Conservation (phyloP, 495 filamentous ascomycete species). For the Parathielavia hyrcaniae region DNA sequence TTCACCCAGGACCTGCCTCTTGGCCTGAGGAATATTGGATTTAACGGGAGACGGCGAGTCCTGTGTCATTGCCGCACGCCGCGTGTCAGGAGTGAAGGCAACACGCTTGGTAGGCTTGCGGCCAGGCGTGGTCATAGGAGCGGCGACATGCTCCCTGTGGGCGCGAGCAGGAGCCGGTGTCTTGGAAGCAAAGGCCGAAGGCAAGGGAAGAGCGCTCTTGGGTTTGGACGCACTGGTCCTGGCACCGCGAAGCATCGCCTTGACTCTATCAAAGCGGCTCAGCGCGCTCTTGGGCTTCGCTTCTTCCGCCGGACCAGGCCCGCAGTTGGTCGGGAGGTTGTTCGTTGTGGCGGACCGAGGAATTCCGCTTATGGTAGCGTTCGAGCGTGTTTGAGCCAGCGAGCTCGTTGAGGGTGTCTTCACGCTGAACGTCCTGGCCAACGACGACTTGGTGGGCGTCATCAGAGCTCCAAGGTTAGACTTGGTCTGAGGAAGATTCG, state of each 20-base stretch:
- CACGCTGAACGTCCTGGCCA: constrained; percentile 59
- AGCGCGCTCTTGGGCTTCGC: constrained; percentile 34
- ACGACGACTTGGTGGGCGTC: constrained; percentile 76
- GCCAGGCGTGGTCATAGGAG: constrained; percentile 45
- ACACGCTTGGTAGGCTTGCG: constrained; percentile 41
- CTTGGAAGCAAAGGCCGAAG: constrained; percentile 34
- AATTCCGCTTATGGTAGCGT: constrained; percentile 30
- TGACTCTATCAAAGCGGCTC: constrained; percentile 44
- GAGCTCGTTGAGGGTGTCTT: constrained; percentile 43
- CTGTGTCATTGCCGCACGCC: constrained; percentile 32
- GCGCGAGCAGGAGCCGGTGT: constrained; percentile 38
- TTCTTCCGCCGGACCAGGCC: constrained; percentile 9
- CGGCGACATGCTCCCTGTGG: constrained; percentile 41
- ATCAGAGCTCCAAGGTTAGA: constrained; percentile 49
- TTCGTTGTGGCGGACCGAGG: constrained; percentile 37
- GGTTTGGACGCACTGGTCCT: constrained; percentile 35
- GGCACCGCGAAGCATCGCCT: constrained; percentile 44
- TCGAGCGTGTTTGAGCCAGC: constrained; percentile 34
- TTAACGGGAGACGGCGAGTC: constrained; percentile 48
- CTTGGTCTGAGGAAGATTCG: constrained; percentile 38
- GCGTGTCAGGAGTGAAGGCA: constrained; percentile 45
- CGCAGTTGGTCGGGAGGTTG: constrained; percentile 21
- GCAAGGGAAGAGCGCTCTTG: constrained; percentile 37
- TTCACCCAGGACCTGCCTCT: constrained; percentile 29
- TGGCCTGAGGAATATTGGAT: constrained; percentile 40